A percentile compares a stretch with the other conserved stretches of the same genome.
Evolutionary conservation across 2,329 filamentous ascomycete species (phyloP).

Genomic region (Pezizomycotina sp.): DNA sequence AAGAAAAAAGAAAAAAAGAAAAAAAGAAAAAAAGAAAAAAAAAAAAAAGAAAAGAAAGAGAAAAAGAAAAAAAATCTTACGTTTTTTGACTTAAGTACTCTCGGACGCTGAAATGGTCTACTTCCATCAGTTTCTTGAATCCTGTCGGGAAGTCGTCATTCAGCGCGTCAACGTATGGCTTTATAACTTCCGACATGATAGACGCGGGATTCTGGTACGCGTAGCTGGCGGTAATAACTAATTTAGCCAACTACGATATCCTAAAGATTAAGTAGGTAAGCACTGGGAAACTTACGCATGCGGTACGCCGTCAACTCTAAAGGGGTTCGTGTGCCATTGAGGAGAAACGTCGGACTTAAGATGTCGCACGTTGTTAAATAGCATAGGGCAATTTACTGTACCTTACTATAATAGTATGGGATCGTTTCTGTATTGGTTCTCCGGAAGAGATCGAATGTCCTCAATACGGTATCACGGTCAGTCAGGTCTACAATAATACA

Average conservation of each 20-base stretch:
- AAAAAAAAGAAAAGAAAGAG: background rate
- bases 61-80: background rate
- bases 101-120: slow-evolving; percentile 21
- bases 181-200: slow-evolving; percentile 1
- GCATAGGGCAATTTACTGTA: no score
- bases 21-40: background rate
- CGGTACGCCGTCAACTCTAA: slow-evolving; percentile 5
- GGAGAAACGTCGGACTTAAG: no score
- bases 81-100: no score
- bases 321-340: slow-evolving; percentile 4
- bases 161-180: slow-evolving; percentile 5
- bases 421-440: slow-evolving; percentile 1
- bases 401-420: slow-evolving; percentile 10
- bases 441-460: slow-evolving; percentile 1
- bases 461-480: background rate
- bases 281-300: slow-evolving; percentile 4
- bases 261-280: slow-evolving; percentile 7
- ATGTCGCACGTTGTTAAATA: no score
- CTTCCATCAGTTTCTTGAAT: slow-evolving; percentile 7
- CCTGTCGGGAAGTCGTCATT: slow-evolving; percentile 5
- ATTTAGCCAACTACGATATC: slow-evolving; percentile 5
- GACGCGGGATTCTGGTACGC: no score
- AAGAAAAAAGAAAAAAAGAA: background rate
- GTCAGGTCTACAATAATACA: background rate
- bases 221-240: no score